phyloP scores from a whole-genome alignment of 371 early-diverging fungal genomes.

The Chytridium lagenaria region DNA sequence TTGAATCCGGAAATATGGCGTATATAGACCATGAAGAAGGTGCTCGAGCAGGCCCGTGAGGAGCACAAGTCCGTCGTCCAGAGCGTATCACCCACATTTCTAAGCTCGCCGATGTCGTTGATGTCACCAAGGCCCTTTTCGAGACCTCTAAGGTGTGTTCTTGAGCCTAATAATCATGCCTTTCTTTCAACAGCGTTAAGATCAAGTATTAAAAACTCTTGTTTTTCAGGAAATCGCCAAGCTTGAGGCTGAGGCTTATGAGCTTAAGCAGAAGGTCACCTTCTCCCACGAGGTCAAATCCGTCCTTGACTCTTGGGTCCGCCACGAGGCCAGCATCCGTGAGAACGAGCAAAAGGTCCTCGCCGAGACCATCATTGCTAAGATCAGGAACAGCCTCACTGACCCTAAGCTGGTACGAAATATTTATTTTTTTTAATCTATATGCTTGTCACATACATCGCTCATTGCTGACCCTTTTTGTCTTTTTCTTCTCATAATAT shows the following conservation, averaged over 20 bases:
- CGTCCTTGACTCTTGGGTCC: constrained; percentile 94
- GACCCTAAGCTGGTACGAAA: constrained; percentile 71
- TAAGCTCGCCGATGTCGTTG: constrained; percentile 91
- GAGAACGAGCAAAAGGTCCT: constrained; percentile 92
- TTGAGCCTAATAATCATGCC: neutral
- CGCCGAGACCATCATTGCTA: constrained; percentile 84
- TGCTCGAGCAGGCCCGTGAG: constrained; percentile 83
- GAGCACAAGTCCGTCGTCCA: constrained; percentile 91
- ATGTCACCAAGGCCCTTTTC: constrained; percentile 91
- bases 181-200: neutral
- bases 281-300: constrained; percentile 84
- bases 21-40: constrained; percentile 76
- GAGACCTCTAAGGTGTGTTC: constrained; percentile 79
- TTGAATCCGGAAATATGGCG: neutral
- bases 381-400: constrained; percentile 78
- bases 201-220: neutral
- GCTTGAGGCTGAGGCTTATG: constrained; percentile 91
- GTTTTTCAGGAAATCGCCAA: constrained; percentile 82
- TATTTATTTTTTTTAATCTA: neutral
- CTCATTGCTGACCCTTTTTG: constrained; percentile 4
- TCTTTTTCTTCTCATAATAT: neutral
- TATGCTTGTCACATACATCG: constrained; percentile 29
- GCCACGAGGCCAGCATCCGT: constrained; percentile 91
- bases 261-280: constrained; percentile 89
- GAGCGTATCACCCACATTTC: constrained; percentile 87